These are phyloP conservation scores for Colletotrichum tofieldiae DNA, from an alignment of 2,329 filamentous ascomycete species.

Conservation along the genomic window DNA sequence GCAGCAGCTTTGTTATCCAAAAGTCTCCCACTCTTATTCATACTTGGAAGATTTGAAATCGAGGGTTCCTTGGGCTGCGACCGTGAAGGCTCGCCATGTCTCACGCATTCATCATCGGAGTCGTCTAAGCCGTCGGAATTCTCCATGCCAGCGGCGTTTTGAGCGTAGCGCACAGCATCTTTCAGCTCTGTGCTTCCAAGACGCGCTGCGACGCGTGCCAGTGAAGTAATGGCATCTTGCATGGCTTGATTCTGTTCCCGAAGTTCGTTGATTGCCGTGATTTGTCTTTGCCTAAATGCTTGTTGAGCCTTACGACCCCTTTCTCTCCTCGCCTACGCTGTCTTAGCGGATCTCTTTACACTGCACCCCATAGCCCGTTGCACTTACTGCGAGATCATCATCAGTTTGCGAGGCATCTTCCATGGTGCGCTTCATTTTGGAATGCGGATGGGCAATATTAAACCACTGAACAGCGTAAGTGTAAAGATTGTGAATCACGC, in stretches of 20 bases:
- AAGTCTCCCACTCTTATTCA: not conserved
- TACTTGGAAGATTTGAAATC: not conserved
- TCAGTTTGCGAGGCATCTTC: not conserved
- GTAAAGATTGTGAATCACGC: not conserved
- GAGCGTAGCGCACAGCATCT: not conserved
- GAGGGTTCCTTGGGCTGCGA: not conserved
- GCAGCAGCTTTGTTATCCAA: not conserved
- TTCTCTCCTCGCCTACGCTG: not conserved
- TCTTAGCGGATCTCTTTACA: constrained; percentile 53
- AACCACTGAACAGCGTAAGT: not conserved
- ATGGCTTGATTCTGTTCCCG: constrained; percentile 14
- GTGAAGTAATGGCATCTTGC: constrained; percentile 6
- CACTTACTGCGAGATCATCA: not conserved
- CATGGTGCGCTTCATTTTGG: not conserved
- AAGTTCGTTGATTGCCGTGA: constrained; percentile 12
- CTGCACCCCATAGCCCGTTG: not conserved
- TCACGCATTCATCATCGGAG: not conserved
- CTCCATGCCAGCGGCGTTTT: not conserved
- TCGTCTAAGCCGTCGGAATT: not conserved
- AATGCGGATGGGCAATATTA: not conserved
- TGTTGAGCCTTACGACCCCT: constrained; percentile 15
- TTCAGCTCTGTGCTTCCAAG: not conserved
- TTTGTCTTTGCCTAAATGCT: constrained; percentile 18
- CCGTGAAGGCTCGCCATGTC: not conserved
- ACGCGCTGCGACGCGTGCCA: constrained; percentile 10